Evolutionary conservation across 306 rosid species (phyloP).

Genomic region (Vigna nakashimae): DNA sequence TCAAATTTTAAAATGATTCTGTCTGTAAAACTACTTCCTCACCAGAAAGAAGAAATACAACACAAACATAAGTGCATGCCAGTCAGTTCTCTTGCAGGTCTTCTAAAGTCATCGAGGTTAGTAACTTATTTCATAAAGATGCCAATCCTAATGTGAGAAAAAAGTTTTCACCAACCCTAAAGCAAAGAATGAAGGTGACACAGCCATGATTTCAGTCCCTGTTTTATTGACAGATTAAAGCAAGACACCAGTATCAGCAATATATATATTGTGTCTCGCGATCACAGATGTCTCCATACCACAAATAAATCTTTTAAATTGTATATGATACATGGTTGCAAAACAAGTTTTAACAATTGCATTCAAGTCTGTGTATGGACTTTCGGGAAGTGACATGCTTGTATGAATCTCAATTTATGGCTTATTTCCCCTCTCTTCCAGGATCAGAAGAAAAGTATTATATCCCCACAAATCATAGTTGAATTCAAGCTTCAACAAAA

Average conservation of each 20-base stretch:
- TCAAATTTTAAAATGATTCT: conserved; percentile 25
- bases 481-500: conserved; percentile 4
- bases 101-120: conserved; percentile 1
- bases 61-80: not conserved
- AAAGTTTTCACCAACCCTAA: not conserved
- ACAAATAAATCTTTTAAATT: not conserved
- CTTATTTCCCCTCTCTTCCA: conserved; percentile 7
- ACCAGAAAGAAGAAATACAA: not conserved
- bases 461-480: conserved; percentile 11
- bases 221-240: not conserved
- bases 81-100: conserved; percentile 16
- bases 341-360: conserved; percentile 7
- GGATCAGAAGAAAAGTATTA: conserved; percentile 1
- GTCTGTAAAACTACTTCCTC: conserved; percentile 21
- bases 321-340: not conserved
- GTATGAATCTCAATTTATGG: not conserved
- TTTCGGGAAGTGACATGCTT: not conserved
- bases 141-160: not conserved
- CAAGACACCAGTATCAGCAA: conserved; percentile 27
- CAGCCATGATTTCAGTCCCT: conserved; percentile 4
- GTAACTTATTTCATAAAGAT: conserved; percentile 14
- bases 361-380: conserved; percentile 8
- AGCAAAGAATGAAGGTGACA: not conserved
- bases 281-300: not conserved
- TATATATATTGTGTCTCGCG: not conserved